A percentile compares a stretch with the other conserved stretches of the same genome.
These are phyloP conservation scores for Chimonanthus salicifolius DNA, from an alignment of 164 flowering plant species.

Conservation along the genomic window DNA sequence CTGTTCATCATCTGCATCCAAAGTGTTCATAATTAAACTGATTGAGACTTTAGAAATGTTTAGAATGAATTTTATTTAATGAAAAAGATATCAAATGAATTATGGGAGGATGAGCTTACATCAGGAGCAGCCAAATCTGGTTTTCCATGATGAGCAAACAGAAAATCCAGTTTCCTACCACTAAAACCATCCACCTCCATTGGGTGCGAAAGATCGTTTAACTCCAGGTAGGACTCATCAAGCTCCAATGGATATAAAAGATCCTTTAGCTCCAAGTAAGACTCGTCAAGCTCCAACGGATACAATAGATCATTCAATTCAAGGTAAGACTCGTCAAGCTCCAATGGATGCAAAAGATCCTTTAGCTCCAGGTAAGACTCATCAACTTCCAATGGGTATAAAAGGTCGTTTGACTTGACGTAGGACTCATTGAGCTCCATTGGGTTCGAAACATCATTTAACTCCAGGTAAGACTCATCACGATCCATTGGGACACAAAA, in stretches of 20 bases:
- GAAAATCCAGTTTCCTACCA: neutral
- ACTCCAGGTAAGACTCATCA: neutral
- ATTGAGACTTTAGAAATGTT: neutral
- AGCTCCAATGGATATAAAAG: neutral
- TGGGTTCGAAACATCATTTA: too few species aligned
- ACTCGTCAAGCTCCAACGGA: neutral
- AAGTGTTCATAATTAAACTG: neutral
- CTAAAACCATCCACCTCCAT: neutral
- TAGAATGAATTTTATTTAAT: neutral
- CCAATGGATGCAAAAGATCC: neutral
- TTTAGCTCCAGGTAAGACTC: neutral
- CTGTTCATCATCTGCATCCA: neutral
- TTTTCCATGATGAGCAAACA: neutral
- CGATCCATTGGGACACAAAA: neutral
- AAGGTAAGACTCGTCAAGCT: neutral
- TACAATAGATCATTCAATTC: neutral
- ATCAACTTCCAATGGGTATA: too few species aligned
- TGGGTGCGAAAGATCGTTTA: neutral
- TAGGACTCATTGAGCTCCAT: neutral
- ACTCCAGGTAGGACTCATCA: neutral
- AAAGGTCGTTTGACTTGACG: too few species aligned
- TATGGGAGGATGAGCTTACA: neutral
- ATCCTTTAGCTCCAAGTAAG: neutral
- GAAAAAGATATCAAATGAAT: neutral
- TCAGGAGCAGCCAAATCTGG: neutral